Evolutionary conservation across 2,329 filamentous ascomycete genomes (phyloP).

Genomic region (Sarocladium strictum): DNA sequence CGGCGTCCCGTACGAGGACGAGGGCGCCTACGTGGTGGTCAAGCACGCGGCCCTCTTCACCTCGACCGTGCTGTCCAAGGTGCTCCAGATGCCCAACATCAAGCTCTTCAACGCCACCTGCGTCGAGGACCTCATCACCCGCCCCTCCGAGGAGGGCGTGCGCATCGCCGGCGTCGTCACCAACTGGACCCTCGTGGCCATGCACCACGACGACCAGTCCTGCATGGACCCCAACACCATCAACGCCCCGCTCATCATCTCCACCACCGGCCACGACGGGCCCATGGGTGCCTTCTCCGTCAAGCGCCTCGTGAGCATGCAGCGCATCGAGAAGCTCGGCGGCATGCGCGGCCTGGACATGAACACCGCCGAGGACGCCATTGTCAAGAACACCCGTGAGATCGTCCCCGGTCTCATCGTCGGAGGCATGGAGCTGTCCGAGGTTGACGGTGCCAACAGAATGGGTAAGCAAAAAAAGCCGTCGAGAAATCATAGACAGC

Average conservation of each 20-base stretch:
- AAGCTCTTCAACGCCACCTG: constrained; percentile 95
- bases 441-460: constrained; percentile 84
- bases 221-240: constrained; percentile 99
- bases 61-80: constrained; percentile 76
- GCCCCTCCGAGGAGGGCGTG: constrained; percentile 49
- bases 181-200: constrained; percentile 89
- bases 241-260: constrained; percentile 83
- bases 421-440: constrained; percentile 90
- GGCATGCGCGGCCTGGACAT: constrained; percentile 94
- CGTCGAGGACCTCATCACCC: constrained; percentile 89
- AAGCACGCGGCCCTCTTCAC: constrained; percentile 94
- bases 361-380: constrained; percentile 85
- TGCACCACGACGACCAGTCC: constrained; percentile 82
- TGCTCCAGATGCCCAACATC: constrained; percentile 79
- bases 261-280: constrained; percentile 84
- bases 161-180: constrained; percentile 85
- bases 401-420: constrained; percentile 82
- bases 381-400: constrained; percentile 87
- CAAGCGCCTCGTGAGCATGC: constrained; percentile 88
- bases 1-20: constrained; percentile 81
- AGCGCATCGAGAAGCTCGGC: constrained; percentile 72
- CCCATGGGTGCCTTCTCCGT: constrained; percentile 88
- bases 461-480: too few species aligned
- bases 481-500: too few species aligned
- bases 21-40: constrained; percentile 83